Percentiles rank a stretch among this genome's conserved stretches.
Evolutionary conservation across 2,329 filamentous ascomycete species (phyloP).

Genomic region (Cucurbitaria berberidis): DNA sequence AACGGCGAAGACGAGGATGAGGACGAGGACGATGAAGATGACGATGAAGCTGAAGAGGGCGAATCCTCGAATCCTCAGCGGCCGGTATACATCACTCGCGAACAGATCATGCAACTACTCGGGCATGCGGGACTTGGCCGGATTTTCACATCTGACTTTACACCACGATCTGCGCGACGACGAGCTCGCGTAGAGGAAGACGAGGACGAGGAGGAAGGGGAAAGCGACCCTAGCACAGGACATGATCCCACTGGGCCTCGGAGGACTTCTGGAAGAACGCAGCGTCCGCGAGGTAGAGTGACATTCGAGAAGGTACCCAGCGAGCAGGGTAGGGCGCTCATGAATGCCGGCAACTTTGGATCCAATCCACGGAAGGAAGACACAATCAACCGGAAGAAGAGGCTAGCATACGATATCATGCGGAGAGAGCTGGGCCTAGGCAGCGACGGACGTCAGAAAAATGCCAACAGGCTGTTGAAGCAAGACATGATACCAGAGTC

Average conservation of each 20-base stretch:
- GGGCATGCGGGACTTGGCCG: slow-evolving; percentile 60
- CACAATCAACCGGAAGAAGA: slow-evolving; percentile 64
- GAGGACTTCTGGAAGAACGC: slow-evolving; percentile 42
- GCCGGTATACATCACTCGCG: slow-evolving; percentile 52
- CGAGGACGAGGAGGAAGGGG: slow-evolving; percentile 50
- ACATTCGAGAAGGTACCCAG: slow-evolving; percentile 84
- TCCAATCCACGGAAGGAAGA: slow-evolving; percentile 62
- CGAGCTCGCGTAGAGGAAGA: slow-evolving; percentile 31
- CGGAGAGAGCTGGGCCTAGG: slow-evolving; percentile 82
- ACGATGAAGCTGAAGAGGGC: slow-evolving; percentile 37
- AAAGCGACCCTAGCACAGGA: slow-evolving; percentile 46
- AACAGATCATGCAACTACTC: slow-evolving; percentile 62
- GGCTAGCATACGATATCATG: slow-evolving; percentile 72
- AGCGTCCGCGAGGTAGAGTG: slow-evolving; percentile 56
- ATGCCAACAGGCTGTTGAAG: slow-evolving; percentile 70
- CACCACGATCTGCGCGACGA: slow-evolving; percentile 22
- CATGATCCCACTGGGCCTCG: slow-evolving; percentile 43
- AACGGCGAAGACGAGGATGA: slow-evolving; percentile 48
- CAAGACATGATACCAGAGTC: slow-evolving; percentile 80
- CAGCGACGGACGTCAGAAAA: slow-evolving; percentile 61
- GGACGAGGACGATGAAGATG: slow-evolving; percentile 29
- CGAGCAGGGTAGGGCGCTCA: slow-evolving; percentile 74
- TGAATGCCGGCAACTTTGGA: slow-evolving; percentile 84
- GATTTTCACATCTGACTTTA: slow-evolving; percentile 53
- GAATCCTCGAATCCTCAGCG: slow-evolving; percentile 25